Conservation (phyloP, 208 protist species). For the Jaenimonas drosophilae region DNA sequence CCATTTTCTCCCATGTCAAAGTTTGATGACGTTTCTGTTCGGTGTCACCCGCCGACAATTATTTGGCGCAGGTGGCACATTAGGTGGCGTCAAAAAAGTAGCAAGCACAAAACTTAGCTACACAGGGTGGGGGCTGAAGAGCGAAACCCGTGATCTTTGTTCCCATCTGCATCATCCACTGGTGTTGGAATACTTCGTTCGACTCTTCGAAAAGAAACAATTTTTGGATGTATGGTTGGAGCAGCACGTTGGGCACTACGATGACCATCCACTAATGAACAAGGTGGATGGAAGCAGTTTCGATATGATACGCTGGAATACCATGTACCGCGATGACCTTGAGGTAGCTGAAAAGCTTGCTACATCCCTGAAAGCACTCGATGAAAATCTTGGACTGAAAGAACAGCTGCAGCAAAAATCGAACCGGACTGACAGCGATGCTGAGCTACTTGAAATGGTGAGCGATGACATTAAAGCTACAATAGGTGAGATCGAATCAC, state of each 20-base stretch:
- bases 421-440: conserved; percentile 16
- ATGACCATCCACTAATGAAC: conserved; percentile 17
- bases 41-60: conserved; percentile 5
- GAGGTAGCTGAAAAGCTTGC: conserved; percentile 43
- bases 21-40: conserved; percentile 1
- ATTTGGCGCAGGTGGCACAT: conserved; percentile 76
- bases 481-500: conserved; percentile 18
- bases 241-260: conserved; percentile 5
- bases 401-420: conserved; percentile 21
- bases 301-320: conserved; percentile 67
- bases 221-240: conserved; percentile 44
- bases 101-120: conserved; percentile 32
- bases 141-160: conserved; percentile 35
- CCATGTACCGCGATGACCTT: conserved; percentile 65
- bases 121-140: conserved; percentile 40
- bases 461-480: conserved; percentile 58
- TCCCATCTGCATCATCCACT: conserved; percentile 62
- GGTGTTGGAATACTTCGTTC: conserved; percentile 76
- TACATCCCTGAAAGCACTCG: conserved; percentile 29
- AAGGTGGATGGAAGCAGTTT: conserved; percentile 38
- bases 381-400: conserved; percentile 48
- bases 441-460: conserved; percentile 60
- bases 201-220: conserved; percentile 43
- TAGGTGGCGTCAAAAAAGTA: conserved; percentile 67
- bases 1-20: background rate